A percentile compares a stretch with the other conserved stretches of the same genome.
Evolutionary conservation across 2,329 filamentous ascomycete species (phyloP).

Genomic region (Cercospora zeae-maydis): DNA sequence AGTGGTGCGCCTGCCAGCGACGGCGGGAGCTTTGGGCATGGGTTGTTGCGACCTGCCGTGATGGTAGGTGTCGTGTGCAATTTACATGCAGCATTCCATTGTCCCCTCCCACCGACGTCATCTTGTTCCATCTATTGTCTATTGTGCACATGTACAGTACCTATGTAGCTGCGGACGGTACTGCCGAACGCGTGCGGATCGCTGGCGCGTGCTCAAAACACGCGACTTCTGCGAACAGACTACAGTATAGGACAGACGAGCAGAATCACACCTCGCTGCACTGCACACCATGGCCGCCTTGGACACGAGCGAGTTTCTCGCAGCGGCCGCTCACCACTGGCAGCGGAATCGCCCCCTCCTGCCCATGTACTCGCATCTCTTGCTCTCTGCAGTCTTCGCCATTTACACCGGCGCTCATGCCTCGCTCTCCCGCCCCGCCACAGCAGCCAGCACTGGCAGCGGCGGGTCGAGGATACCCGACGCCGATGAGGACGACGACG

Average conservation of each 20-base stretch:
- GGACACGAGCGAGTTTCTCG: constrained; percentile 6
- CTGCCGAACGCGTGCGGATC: neutral
- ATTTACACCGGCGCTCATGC: constrained; percentile 83
- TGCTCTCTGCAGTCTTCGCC: constrained; percentile 70
- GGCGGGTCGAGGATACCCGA: constrained; percentile 34
- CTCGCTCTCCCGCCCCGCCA: constrained; percentile 77
- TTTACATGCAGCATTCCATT: neutral
- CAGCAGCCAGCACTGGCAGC: constrained; percentile 60
- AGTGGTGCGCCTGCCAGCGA: constrained; percentile 8
- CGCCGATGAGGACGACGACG: constrained; percentile 37
- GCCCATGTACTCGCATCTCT: constrained; percentile 58
- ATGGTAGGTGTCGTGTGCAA: too few relatives aligned
- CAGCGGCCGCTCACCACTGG: constrained; percentile 17
- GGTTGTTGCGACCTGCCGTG: neutral
- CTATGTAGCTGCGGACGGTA: neutral
- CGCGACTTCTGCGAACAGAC: neutral
- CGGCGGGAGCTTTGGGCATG: constrained; percentile 20
- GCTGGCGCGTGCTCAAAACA: neutral
- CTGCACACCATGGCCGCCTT: neutral
- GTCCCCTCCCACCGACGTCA: neutral
- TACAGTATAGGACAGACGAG: too few relatives aligned
- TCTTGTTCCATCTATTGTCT: neutral
- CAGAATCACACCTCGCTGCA: neutral
- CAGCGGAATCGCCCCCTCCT: constrained; percentile 41
- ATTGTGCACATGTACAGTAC: too few relatives aligned